A percentile compares a stretch with the other conserved stretches of the same genome.
phyloP scores from a whole-genome alignment of 208 protist genomes.

The Leptomonas seymouri region DNA sequence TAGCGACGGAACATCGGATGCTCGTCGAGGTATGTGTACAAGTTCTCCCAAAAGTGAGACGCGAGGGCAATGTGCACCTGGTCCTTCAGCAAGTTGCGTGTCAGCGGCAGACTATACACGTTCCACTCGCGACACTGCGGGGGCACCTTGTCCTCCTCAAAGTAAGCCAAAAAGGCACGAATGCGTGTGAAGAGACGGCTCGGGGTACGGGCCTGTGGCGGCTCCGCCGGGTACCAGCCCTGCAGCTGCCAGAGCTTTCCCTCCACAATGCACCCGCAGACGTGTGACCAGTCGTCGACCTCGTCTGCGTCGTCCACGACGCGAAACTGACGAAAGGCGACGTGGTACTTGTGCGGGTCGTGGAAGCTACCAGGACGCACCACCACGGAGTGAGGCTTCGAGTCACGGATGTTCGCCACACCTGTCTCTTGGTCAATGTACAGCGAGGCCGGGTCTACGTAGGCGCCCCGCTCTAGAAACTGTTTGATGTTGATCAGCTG shows the following conservation, averaged over 20 bases:
- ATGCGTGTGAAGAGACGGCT: conserved; percentile 75
- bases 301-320: conserved; percentile 77
- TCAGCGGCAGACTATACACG: conserved; percentile 75
- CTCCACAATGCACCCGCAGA: conserved; percentile 85
- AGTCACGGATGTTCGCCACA: conserved; percentile 64
- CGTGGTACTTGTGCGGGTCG: conserved; percentile 66
- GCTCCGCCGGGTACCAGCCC: conserved; percentile 62
- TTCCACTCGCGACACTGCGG: conserved; percentile 74
- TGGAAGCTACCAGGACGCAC: conserved; percentile 77
- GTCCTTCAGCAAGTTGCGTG: conserved; percentile 69
- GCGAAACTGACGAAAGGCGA: conserved; percentile 74
- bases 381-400: conserved; percentile 70
- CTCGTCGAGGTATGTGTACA: conserved; percentile 80
- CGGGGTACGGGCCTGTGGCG: conserved; percentile 36
- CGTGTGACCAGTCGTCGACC: conserved; percentile 82
- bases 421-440: conserved; percentile 79
- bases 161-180: conserved; percentile 84
- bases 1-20: conserved; percentile 81
- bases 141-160: conserved; percentile 89
- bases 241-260: conserved; percentile 82
- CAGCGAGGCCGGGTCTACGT: conserved; percentile 72
- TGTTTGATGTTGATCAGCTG: conserved; percentile 84
- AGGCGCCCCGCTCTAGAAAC: conserved; percentile 82
- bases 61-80: conserved; percentile 82
- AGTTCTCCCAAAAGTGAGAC: conserved; percentile 81